Evolutionary conservation across 1,284 basidiomycete species (phyloP).

Genomic region (Trichosporon coremiiforme): DNA sequence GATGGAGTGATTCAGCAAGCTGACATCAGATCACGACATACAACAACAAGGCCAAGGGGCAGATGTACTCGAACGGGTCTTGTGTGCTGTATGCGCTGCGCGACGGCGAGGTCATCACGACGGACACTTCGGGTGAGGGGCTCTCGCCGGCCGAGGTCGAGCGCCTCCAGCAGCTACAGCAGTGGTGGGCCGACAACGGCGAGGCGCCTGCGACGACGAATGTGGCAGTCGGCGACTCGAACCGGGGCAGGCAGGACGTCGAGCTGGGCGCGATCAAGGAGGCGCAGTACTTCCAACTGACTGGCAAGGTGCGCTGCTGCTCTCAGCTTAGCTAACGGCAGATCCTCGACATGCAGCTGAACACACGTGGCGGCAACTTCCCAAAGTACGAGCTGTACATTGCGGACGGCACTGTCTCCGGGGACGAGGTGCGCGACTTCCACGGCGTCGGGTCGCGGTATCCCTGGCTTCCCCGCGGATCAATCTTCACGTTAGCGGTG

Average conservation of each 20-base stretch:
- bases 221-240: not conserved
- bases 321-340: conserved; percentile 20
- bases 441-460: conserved; percentile 29
- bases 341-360: conserved; percentile 34
- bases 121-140: not conserved
- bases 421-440: conserved; percentile 34
- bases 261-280: conserved; percentile 17
- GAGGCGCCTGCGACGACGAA: not conserved
- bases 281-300: conserved; percentile 20
- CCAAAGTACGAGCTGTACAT: conserved; percentile 43
- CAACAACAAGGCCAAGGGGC: conserved; percentile 41
- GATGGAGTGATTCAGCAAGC: not conserved
- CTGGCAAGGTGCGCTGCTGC: conserved; percentile 35
- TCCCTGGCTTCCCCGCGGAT: conserved; percentile 6
- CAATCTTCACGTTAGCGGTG: conserved; percentile 20
- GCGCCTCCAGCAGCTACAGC: conserved; percentile 25
- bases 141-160: conserved; percentile 26
- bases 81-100: conserved; percentile 17
- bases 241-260: not conserved
- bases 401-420: conserved; percentile 43
- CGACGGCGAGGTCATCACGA: not conserved
- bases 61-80: conserved; percentile 29
- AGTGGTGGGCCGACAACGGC: conserved; percentile 32
- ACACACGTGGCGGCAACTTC: not conserved
- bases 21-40: conserved; percentile 24